Conservation (phyloP, 257 asterid genomes). For the Orobanche coerulescens region DNA sequence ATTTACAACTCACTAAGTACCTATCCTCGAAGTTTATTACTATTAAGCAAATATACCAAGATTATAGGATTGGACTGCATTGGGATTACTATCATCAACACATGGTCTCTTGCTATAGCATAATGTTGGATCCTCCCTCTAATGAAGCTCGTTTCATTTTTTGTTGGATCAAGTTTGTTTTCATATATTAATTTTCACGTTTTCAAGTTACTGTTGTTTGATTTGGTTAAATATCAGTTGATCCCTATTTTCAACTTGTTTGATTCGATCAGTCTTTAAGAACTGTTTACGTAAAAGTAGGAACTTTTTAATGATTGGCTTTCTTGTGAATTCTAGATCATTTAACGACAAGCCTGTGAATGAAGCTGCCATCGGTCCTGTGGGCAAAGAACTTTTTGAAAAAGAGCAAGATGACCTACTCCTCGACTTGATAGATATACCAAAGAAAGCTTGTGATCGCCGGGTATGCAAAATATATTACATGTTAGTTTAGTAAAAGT, state of each 20-base stretch:
- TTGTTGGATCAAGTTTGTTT: neutral
- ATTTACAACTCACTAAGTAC: neutral
- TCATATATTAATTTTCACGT: neutral
- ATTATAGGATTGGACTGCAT: conserved; percentile 1
- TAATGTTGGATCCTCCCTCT: neutral
- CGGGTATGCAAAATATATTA: conserved; percentile 44
- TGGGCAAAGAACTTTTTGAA: conserved; percentile 86
- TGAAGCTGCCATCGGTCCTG: conserved; percentile 53
- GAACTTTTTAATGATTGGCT: neutral
- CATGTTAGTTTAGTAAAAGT: neutral
- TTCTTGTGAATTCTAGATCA: conserved; percentile 37
- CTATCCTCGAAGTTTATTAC: neutral
- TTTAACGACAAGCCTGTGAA: conserved; percentile 79
- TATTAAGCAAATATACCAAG: neutral
- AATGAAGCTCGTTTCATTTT: neutral
- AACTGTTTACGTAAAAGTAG: neutral
- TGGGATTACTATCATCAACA: neutral
- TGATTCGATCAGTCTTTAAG: no score
- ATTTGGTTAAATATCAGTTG: neutral
- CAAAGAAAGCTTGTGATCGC: conserved; percentile 94
- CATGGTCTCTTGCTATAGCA: neutral
- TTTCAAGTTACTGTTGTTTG: neutral
- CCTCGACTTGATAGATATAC: conserved; percentile 77
- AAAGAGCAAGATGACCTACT: conserved; percentile 94
- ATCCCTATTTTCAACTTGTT: no score